phyloP scores from a whole-genome alignment of 495 filamentous ascomycete genomes.

The Cercophora sp. region DNA sequence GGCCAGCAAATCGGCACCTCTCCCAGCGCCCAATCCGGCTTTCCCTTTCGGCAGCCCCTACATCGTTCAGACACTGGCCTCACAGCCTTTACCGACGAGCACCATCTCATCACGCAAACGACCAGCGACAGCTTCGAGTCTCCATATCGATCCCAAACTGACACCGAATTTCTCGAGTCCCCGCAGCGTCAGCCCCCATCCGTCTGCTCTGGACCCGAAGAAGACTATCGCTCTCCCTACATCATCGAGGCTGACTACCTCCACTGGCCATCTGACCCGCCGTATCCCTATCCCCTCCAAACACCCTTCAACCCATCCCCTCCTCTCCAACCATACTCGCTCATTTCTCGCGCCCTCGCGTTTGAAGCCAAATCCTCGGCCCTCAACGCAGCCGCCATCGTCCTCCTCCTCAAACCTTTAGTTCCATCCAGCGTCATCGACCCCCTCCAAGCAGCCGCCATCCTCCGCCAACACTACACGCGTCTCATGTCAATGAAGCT shows the following conservation, averaged over 20 bases:
- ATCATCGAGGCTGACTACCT: constrained; percentile 50
- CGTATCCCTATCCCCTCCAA: constrained; percentile 38
- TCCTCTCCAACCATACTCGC: constrained; percentile 46
- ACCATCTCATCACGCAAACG: constrained; percentile 42
- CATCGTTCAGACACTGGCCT: constrained; percentile 32
- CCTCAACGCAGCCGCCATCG: constrained; percentile 48
- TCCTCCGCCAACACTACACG: constrained; percentile 62
- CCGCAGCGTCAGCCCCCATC: constrained; percentile 6
- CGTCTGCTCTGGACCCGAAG: constrained; percentile 11
- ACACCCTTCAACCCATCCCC: constrained; percentile 16
- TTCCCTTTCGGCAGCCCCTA: constrained; percentile 20
- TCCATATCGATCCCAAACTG: constrained; percentile 26
- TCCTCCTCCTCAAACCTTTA: constrained; percentile 50
- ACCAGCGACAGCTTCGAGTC: constrained; percentile 39
- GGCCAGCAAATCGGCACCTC: constrained; percentile 32
- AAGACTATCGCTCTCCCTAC: constrained; percentile 33
- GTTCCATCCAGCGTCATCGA: constrained; percentile 47
- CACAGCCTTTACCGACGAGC: constrained; percentile 39
- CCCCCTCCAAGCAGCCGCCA: constrained; percentile 43
- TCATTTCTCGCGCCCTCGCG: constrained; percentile 43
- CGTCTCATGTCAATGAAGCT: constrained; percentile 61
- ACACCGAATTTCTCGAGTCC: constrained; percentile 19
- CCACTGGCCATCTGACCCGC: constrained; percentile 44
- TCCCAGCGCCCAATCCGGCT: constrained; percentile 16
- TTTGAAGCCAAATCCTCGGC: constrained; percentile 45